These are phyloP conservation scores for Dictyostelium capitatum DNA, from an alignment of 78 protist species.

Conservation along the genomic window DNA sequence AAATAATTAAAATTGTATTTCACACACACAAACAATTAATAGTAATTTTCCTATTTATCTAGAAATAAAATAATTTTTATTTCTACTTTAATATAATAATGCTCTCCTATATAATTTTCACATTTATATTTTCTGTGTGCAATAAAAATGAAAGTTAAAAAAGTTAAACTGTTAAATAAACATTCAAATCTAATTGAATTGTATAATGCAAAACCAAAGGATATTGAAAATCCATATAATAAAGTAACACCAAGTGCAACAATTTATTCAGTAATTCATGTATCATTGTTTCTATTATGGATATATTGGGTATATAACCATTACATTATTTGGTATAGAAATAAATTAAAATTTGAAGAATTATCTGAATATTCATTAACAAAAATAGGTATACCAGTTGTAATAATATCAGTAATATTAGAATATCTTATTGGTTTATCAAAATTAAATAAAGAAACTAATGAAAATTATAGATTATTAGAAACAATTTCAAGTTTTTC, in stretches of 20 bases:
- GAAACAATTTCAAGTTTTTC: conserved; percentile 1
- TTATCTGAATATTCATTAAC: background rate
- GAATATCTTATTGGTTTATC: background rate
- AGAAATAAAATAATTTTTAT: too few relatives aligned
- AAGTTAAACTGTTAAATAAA: background rate
- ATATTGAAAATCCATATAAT: background rate
- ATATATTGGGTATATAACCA: conserved; percentile 3
- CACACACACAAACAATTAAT: too few relatives aligned
- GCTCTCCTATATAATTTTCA: too few relatives aligned
- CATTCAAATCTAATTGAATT: background rate
- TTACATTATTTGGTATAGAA: background rate
- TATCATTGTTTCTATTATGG: background rate
- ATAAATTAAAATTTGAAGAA: background rate
- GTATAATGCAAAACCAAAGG: background rate
- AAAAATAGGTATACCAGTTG: background rate
- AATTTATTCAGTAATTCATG: background rate
- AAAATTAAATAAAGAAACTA: background rate
- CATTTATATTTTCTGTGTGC: too few relatives aligned
- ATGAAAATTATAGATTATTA: background rate
- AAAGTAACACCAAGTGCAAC: background rate
- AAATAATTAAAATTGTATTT: too few relatives aligned
- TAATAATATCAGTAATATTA: background rate
- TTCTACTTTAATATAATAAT: too few relatives aligned
- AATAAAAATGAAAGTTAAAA: too few relatives aligned
- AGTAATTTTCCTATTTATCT: too few relatives aligned